Evolutionary conservation across 352 stramenopile species (phyloP).

Genomic region (Globisporangium acanthophoron): DNA sequence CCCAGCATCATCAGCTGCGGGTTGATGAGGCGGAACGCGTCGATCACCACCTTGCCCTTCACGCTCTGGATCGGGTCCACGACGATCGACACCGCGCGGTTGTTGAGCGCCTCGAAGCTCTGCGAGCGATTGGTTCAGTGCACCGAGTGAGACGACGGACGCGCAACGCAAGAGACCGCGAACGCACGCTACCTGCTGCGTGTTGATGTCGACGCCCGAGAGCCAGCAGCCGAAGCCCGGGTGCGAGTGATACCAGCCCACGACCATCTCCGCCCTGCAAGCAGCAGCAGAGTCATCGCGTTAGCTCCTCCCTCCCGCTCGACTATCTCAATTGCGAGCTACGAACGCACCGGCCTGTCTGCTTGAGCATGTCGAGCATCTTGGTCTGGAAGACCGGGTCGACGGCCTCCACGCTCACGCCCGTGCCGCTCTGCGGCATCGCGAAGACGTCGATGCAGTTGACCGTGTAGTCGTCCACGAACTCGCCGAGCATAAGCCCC

Average conservation of each 20-base stretch:
- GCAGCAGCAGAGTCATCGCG: not conserved
- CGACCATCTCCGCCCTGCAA: constrained; percentile 88
- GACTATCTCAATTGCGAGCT: too few species aligned
- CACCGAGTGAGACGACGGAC: not conserved
- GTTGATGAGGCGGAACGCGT: constrained; percentile 99
- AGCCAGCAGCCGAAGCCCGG: constrained; percentile 99
- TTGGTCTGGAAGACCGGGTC: constrained; percentile 99
- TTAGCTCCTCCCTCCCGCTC: too few species aligned
- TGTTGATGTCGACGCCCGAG: constrained; percentile 99
- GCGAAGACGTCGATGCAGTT: constrained; percentile 99
- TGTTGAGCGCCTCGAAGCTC: constrained; percentile 98
- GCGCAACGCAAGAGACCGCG: too few species aligned
- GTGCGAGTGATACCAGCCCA: constrained; percentile 99
- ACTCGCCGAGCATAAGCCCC: constrained; percentile 99
- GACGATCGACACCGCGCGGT: constrained; percentile 96
- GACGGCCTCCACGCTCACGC: constrained; percentile 96
- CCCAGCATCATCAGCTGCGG: constrained; percentile 98
- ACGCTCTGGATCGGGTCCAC: constrained; percentile 99
- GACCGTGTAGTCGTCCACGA: constrained; percentile 99
- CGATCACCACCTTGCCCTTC: constrained; percentile 99
- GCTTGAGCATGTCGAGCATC: constrained; percentile 99
- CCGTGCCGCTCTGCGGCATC: constrained; percentile 97
- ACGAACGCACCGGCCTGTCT: constrained; percentile 86
- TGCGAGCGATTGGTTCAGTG: constrained; percentile 13
- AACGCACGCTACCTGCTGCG: constrained; percentile 79